phyloP scores from a whole-genome alignment of 768 basidiomycete species.

The Tulasnella sp. region DNA sequence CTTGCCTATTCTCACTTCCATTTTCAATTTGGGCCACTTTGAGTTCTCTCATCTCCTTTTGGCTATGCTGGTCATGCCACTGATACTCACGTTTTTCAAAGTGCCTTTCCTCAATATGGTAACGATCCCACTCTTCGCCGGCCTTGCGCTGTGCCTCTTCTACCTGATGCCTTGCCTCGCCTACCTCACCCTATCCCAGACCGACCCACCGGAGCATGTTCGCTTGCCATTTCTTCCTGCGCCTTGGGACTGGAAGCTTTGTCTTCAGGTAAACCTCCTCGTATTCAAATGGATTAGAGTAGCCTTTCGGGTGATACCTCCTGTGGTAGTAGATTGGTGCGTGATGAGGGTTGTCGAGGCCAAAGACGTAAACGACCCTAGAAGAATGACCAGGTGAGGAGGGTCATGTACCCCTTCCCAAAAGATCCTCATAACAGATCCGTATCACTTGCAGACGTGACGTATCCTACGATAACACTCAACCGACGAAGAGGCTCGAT shows the following conservation, averaged over 20 bases:
- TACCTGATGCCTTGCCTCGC: constrained; percentile 9
- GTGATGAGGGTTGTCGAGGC: background rate
- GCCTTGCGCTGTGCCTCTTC: constrained; percentile 4
- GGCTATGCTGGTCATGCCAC: too few relatives aligned
- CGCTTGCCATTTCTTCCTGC: constrained; percentile 7
- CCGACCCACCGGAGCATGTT: constrained; percentile 10
- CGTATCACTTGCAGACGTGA: background rate
- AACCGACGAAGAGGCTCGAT: constrained; percentile 4
- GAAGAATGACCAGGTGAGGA: background rate
- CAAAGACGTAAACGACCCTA: background rate
- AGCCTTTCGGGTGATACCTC: background rate
- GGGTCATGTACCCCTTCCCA: background rate
- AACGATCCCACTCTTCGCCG: background rate
- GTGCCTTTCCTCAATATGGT: constrained; percentile 12
- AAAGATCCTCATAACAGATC: background rate
- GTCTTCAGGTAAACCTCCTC: constrained; percentile 7
- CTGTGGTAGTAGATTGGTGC: constrained; percentile 4
- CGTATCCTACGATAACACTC: constrained; percentile 2
- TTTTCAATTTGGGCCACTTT: too few relatives aligned
- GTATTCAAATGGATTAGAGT: background rate
- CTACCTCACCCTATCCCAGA: constrained; percentile 17
- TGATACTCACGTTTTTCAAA: background rate
- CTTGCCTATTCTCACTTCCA: too few relatives aligned
- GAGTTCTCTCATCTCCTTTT: too few relatives aligned
- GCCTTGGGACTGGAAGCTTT: constrained; percentile 10